Evolutionary conservation across 1,284 basidiomycete species (phyloP), one percentile per base, ranked within the genome.

Genomic region (Ceratobasidium sp.): DNA sequence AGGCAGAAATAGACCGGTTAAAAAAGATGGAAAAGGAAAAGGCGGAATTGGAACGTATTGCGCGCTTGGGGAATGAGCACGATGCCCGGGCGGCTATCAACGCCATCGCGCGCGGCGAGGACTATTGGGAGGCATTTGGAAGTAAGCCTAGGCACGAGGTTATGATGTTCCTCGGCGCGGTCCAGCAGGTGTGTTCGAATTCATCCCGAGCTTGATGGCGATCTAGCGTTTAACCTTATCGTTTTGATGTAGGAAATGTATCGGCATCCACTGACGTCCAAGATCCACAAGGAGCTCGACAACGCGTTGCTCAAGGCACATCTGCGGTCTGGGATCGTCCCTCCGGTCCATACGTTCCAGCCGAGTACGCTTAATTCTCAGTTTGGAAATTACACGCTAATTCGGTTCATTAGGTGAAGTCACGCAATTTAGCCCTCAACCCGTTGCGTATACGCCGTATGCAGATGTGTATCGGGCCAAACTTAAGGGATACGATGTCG

Each of bases 1-100:
- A 48, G 28, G 41, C 43, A 14, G 65, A 70, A 41, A 58, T 58
- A 2, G 53, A 70, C 21, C 39, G 65, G 16, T 48, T 70, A n/a
- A 70, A 52, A 34, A 70, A 70, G 65, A 70, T 70, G 65, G 53
- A 70, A 21, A 70, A 48, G 53, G 65, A 58, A 57, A 70, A 58
- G 41, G 52, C 41, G 26, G 65, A 70, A 26, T 39, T 70, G 21
- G 65, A 70, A 21, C 53, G 53, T 5, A 58, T 55, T 46, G 65
- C 65, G 39, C 65, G 65, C 14, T 41, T 69, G 18, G 65, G 65
- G 21, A 69, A 69, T 32, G 65, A 69, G 28, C 34, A 41, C 18
- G 65, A 69, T 46, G 65, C 65, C 52, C 34, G 65, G 23, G 65
- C 65, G 23, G 65, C 53, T 43, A 69, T 69, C 52, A 69, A 69